These are phyloP conservation scores for Mortierella sp. DNA, from an alignment of 371 early-diverging fungal species.

Conservation along the genomic window DNA sequence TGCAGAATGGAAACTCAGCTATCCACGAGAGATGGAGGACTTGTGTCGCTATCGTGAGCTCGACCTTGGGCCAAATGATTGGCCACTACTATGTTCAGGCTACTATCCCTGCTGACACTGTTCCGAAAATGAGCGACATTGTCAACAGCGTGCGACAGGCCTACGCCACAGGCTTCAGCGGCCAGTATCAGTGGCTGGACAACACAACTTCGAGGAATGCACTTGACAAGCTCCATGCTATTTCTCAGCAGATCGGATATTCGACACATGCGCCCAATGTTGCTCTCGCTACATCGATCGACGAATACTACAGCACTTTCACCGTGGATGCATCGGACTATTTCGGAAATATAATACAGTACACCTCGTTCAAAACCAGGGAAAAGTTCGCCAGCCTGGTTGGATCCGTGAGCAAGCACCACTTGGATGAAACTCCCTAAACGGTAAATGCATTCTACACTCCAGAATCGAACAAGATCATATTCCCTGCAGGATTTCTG, in stretches of 20 bases:
- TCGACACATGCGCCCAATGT: conserved; percentile 60
- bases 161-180: conserved; percentile 54
- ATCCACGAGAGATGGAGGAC: conserved; percentile 53
- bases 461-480: conserved; percentile 62
- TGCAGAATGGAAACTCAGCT: conserved; percentile 49
- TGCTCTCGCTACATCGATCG: conserved; percentile 55
- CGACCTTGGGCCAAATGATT: conserved; percentile 57
- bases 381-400: conserved; percentile 12
- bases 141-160: conserved; percentile 56
- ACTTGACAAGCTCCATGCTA: conserved; percentile 57
- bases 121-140: conserved; percentile 47
- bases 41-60: conserved; percentile 57
- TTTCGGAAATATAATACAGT: conserved; percentile 57
- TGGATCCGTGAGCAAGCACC: conserved; percentile 47
- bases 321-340: conserved; percentile 33
- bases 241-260: conserved; percentile 62
- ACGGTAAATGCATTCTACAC: conserved; percentile 72
- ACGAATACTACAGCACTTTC: conserved; percentile 58
- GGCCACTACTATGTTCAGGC: conserved; percentile 68
- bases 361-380: conserved; percentile 23
- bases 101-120: conserved; percentile 48
- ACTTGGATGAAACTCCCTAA: conserved; percentile 65
- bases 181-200: conserved; percentile 65
- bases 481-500: conserved; percentile 71
- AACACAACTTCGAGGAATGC: conserved; percentile 59